Percentiles rank a stretch among this genome's conserved stretches.
phyloP scores from a whole-genome alignment of 768 basidiomycete genomes.

The Ephemerocybe angulata region DNA sequence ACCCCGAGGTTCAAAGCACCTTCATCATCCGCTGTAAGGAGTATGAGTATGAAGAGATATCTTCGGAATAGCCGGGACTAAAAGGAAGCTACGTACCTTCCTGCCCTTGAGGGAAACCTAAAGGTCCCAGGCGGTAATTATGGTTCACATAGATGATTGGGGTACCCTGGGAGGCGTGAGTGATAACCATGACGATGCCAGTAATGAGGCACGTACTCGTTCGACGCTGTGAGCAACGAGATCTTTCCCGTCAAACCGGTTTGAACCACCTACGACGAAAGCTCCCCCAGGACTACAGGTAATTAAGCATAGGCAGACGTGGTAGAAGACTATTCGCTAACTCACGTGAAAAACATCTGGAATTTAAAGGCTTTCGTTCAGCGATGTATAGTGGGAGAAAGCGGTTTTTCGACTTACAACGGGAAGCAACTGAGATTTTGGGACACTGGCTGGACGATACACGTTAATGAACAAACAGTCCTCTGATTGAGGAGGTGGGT shows the following conservation, averaged over 20 bases:
- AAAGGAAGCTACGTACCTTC: constrained; percentile 23
- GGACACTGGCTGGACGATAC: constrained; percentile 43
- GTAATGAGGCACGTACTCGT: constrained; percentile 20
- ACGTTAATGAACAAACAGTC: constrained; percentile 61
- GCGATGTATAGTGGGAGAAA: not conserved
- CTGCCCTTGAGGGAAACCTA: constrained; percentile 42
- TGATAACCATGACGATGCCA: not conserved
- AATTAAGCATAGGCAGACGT: not conserved
- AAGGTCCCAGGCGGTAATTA: constrained; percentile 42
- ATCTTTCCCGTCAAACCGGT: constrained; percentile 28
- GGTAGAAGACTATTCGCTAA: not conserved
- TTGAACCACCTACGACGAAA: constrained; percentile 25
- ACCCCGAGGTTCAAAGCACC: constrained; percentile 38
- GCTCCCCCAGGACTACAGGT: constrained; percentile 32
- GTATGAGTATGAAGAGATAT: not conserved
- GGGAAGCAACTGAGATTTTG: constrained; percentile 25
- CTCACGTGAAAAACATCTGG: constrained; percentile 40
- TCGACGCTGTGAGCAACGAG: constrained; percentile 35
- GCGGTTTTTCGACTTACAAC: constrained; percentile 27
- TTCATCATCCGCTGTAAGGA: constrained; percentile 24
- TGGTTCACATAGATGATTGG: constrained; percentile 41
- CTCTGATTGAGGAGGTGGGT: constrained; percentile 36
- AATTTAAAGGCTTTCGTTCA: not conserved
- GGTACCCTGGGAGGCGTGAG: constrained; percentile 25
- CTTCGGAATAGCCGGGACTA: not conserved